Conservation (phyloP, 805 yeast species). For the Maudiozyma barnettii region DNA sequence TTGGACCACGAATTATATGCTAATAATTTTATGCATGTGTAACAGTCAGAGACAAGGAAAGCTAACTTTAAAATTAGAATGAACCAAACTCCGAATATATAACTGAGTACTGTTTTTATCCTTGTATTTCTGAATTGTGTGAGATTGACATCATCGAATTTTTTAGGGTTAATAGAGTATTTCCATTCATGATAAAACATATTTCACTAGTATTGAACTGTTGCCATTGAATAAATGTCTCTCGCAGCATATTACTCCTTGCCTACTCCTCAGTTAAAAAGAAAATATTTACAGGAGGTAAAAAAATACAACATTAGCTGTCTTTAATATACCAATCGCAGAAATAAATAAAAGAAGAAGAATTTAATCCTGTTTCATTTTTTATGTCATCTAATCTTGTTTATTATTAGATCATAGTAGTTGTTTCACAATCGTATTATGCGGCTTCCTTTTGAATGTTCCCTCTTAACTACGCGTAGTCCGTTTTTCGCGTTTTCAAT, state of each 20-base stretch:
- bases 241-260: too few relatives aligned
- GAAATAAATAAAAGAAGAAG: too few relatives aligned
- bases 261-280: too few relatives aligned
- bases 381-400: too few relatives aligned
- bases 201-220: neutral
- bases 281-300: too few relatives aligned
- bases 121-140: conserved; percentile 15
- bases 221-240: too few relatives aligned
- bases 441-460: neutral
- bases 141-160: conserved; percentile 19
- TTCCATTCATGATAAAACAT: conserved; percentile 23
- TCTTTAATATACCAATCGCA: too few relatives aligned
- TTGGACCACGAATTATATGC: conserved; percentile 64
- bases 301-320: too few relatives aligned
- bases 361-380: too few relatives aligned
- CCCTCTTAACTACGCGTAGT: too few relatives aligned
- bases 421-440: neutral
- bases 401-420: too few relatives aligned
- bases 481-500: too few relatives aligned
- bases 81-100: conserved; percentile 17
- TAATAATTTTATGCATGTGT: conserved; percentile 64
- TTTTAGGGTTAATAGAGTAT: conserved; percentile 19
- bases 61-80: conserved; percentile 40
- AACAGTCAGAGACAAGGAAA: conserved; percentile 59
- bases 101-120: conserved; percentile 16